A percentile compares a stretch with the other conserved stretches of the same genome.
Evolutionary conservation across 352 stramenopile species (phyloP).

Genomic region (Peronospora farinosa): DNA sequence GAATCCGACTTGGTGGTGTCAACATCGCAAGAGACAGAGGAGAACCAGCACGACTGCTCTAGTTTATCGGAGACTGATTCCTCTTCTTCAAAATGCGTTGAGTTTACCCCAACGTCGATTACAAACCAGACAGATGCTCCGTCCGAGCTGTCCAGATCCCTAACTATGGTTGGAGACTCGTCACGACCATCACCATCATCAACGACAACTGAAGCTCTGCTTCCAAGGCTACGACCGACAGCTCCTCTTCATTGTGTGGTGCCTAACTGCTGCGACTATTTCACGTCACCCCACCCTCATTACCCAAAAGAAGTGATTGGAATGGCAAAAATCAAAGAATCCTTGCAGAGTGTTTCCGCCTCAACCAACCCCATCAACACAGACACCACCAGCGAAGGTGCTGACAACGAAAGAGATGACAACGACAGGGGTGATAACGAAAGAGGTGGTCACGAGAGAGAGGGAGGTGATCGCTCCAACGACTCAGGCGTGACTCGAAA

Average conservation of each 20-base stretch:
- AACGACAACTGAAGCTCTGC: constrained; percentile 8
- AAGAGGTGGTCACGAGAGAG: neutral
- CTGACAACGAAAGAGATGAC: constrained; percentile 3
- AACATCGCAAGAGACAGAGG: constrained; percentile 4
- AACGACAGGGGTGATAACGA: constrained; percentile 7
- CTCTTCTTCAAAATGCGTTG: constrained; percentile 3
- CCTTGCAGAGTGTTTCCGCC: neutral
- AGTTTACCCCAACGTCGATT: constrained; percentile 7
- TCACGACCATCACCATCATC: constrained; percentile 11
- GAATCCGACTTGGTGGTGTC: constrained; percentile 4
- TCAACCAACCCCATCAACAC: constrained; percentile 3
- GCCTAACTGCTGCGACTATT: constrained; percentile 35
- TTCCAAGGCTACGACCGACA: constrained; percentile 22
- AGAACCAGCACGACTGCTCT: constrained; percentile 8
- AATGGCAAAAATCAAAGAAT: constrained; percentile 10
- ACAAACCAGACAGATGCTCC: constrained; percentile 12
- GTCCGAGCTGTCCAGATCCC: constrained; percentile 4
- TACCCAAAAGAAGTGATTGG: constrained; percentile 29
- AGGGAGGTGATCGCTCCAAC: neutral
- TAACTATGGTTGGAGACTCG: constrained; percentile 1
- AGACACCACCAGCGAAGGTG: constrained; percentile 7
- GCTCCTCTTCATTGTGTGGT: constrained; percentile 15
- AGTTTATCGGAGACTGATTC: constrained; percentile 9
- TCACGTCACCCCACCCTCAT: constrained; percentile 29
- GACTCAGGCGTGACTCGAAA: constrained; percentile 4